These are phyloP conservation scores for Mycena amicta DNA, from an alignment of 768 basidiomycete species.

Conservation along the genomic window DNA sequence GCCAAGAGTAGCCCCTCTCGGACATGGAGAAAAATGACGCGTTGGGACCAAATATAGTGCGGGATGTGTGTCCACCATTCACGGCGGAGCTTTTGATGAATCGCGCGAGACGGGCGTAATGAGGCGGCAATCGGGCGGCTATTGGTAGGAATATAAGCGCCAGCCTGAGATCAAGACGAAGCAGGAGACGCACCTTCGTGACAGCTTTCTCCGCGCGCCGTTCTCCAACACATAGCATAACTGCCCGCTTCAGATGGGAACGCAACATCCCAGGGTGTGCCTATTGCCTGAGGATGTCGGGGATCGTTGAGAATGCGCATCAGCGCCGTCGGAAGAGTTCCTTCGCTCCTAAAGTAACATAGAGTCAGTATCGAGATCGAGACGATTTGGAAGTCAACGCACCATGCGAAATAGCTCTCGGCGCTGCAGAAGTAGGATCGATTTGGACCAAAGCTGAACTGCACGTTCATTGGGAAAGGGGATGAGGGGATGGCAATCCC, in stretches of 20 bases:
- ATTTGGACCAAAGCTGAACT: conserved; percentile 11
- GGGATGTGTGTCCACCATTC: conserved; percentile 2
- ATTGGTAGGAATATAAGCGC: not conserved
- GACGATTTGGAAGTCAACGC: not conserved
- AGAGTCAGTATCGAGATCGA: no score
- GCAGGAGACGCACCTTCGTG: conserved; percentile 5
- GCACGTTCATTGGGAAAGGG: conserved; percentile 5
- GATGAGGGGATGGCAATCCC: not conserved
- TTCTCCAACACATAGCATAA: conserved; percentile 10
- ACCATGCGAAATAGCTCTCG: conserved; percentile 2
- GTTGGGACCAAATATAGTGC: conserved; percentile 12
- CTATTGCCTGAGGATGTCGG: conserved; percentile 6
- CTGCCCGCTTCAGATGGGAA: conserved; percentile 10
- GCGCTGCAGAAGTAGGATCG: conserved; percentile 11
- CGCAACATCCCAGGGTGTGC: conserved; percentile 4
- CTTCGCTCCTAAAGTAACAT: not conserved
- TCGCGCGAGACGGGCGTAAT: conserved; percentile 8
- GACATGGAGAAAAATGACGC: conserved; percentile 13
- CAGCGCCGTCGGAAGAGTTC: not conserved
- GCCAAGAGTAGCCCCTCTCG: conserved; percentile 11
- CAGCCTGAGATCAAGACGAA: not conserved
- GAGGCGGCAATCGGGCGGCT: conserved; percentile 6
- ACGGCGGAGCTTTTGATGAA: conserved; percentile 7
- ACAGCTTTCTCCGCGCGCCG: conserved; percentile 6
- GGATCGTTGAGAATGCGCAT: not conserved